Base-by-base conservation (phyloP, 495 filamentous ascomycete species). In the Sporormia fimetaria region DNA sequence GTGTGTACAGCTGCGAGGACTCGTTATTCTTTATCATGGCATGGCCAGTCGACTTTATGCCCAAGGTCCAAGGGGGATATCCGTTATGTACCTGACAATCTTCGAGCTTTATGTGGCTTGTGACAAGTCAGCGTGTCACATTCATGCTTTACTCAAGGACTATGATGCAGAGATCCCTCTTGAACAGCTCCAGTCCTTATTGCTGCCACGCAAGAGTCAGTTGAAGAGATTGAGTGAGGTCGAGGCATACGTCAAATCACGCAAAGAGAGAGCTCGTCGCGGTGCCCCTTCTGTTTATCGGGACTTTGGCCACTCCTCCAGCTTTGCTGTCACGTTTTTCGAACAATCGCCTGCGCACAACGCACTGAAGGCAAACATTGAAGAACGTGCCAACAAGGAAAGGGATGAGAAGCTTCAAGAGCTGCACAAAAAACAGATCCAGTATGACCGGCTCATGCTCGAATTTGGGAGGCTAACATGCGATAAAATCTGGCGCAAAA, bases 61-160 rank as follows among this genome's bases (percentile, higher is more conserved):
- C 0, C 35, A 40, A 0, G 67, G 69, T 28, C 70, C 75, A 0
- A 72, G 73, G 49, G 59, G 52, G 0, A 49, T 66, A 2, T 83
- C 78, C 1, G 33, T 70, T 0, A 75, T 83, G 74, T 26, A 75
- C 1, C 62, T 84, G 14, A 74, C 66, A 0, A 54, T 71, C 3
- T 54, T 80, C 39, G 75, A 82, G 18, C 44, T 83, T 0, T 84
- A 78, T 78, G 51, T 78, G 24, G 73, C 73, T 12, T 59, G 63
- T 31, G 79, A 83, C 46, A 69, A 62, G 36, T 58, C 61, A 8
- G 70, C 72, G 0, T 60, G 64, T 7, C 15, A 39, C 1, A 37
- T 51, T 0, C 60, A 63, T 36, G 41, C 53, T 1, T 34, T 78
- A 4, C 48, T 84, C 0, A 30, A 21, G 0, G 55, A 77, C 0